Evolutionary conservation across 129 eudicot species (phyloP), one percentile per base, ranked within the genome.

Genomic region (Helichrysum umbraculigerum): DNA sequence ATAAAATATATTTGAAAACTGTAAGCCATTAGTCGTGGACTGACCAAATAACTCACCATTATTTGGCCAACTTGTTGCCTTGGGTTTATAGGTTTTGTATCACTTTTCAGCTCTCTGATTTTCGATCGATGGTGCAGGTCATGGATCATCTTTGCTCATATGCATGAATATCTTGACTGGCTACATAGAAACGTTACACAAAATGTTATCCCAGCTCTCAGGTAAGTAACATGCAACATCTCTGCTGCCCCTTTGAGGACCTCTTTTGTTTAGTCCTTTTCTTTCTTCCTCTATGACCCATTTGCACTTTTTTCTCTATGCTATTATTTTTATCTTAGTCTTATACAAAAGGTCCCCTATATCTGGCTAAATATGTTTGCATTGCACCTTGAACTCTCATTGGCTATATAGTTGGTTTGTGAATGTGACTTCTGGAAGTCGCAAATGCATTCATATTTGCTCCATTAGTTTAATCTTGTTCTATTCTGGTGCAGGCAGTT

Each of bases 121-220:
- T 37, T 77, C 42, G 52, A 77, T 73, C 56, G 21, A 67, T 78
- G 68, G 60, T 79, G 79, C 87, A 94, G 99, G 99, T 71, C 96
- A 94, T 84, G 99, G 99, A 70, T 91, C 99, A 58, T 91, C 99
- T 51, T 82, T 94, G 83, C 78, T 94, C 63, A 87, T 94, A 56
- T 94, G 99, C 76, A 88, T 94, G 82, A 87, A 88, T 69, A 94
- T 94, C 70, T 89, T 94, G 87, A 87, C 97, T 72, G 97, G 99
- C 79, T 94, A 94, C 85, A 87, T 83, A 33, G 96, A 91, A 70
- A 94, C 91, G 34, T 81, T 94, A 78, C 78, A 89, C 84, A 94
- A 91, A 83, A 91, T 94, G 99, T 76, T 94, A 71, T 76, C 91
- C 66, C 96, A 91, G 84, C 92, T 91, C 77, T 79, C 99, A 89